Conservation (phyloP, 2,329 filamentous ascomycete species). For the Aspergillus melleus region DNA sequence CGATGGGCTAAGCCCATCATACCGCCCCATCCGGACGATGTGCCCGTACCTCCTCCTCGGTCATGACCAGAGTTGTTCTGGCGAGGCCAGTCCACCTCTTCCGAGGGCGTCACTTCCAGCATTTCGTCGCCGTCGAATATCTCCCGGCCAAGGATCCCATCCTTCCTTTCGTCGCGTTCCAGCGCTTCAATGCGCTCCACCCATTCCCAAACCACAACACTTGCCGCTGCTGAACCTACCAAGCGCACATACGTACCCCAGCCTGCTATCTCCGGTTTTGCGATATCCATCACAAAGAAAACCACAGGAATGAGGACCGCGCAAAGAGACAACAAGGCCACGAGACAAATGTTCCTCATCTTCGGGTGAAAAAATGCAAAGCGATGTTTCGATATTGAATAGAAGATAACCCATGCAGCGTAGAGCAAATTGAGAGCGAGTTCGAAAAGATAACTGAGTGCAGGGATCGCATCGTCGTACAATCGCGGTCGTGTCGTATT, state of each 20-base stretch:
- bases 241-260: constrained; percentile 96
- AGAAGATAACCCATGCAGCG: constrained; percentile 91
- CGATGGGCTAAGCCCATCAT: constrained; percentile 38
- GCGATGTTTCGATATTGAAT: constrained; percentile 84
- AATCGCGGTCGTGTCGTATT: constrained; percentile 60
- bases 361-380: constrained; percentile 88
- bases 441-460: constrained; percentile 87
- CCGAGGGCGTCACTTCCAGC: constrained; percentile 66
- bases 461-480: constrained; percentile 88
- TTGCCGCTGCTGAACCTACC: constrained; percentile 92
- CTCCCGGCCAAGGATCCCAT: constrained; percentile 85
- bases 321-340: constrained; percentile 74
- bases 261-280: constrained; percentile 77
- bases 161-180: constrained; percentile 90
- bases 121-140: constrained; percentile 94
- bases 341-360: constrained; percentile 84
- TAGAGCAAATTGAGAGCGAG: constrained; percentile 83
- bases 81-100: constrained; percentile 54
- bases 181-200: constrained; percentile 91
- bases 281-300: constrained; percentile 90
- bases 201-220: constrained; percentile 98
- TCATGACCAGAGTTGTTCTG: constrained; percentile 38
- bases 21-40: constrained; percentile 40
- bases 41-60: constrained; percentile 36
- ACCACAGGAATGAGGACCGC: constrained; percentile 87